These are phyloP conservation scores for Blastocystis sp. DNA, from an alignment of 352 stramenopile species.

Conservation along the genomic window DNA sequence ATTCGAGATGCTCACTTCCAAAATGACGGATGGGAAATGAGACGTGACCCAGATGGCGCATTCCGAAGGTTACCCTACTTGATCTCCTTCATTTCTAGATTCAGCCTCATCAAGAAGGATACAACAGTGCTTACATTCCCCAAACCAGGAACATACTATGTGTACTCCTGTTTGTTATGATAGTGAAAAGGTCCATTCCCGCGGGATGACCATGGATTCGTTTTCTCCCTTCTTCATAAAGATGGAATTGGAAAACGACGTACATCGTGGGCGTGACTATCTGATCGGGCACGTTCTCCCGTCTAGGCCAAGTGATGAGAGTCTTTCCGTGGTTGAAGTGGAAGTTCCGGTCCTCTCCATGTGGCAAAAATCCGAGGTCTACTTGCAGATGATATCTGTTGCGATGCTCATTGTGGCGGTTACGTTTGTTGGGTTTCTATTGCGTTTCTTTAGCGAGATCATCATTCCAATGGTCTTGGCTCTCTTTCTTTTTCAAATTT, in stretches of 20 bases:
- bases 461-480: slow-evolving; percentile 35
- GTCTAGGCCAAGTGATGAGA: not conserved
- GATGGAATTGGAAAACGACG: not conserved
- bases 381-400: slow-evolving; percentile 33
- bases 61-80: not conserved
- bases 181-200: not conserved
- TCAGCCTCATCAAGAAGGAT: not conserved
- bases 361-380: slow-evolving; percentile 41
- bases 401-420: slow-evolving; percentile 28
- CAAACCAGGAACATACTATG: not conserved
- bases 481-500: slow-evolving; percentile 51
- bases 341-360: not conserved
- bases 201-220: no score
- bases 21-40: slow-evolving; percentile 1
- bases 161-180: not conserved
- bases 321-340: not conserved
- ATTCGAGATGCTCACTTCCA: not conserved
- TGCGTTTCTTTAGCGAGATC: slow-evolving; percentile 47
- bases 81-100: not conserved
- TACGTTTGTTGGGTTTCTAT: slow-evolving; percentile 14
- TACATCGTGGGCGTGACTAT: not conserved
- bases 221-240: not conserved
- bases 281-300: not conserved
- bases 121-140: not conserved
- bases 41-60: not conserved